Evolutionary conservation across 2,329 filamentous ascomycete genomes (phyloP), one percentile per base, ranked within the genome.

Genomic region (Coniochaeta sp.): DNA sequence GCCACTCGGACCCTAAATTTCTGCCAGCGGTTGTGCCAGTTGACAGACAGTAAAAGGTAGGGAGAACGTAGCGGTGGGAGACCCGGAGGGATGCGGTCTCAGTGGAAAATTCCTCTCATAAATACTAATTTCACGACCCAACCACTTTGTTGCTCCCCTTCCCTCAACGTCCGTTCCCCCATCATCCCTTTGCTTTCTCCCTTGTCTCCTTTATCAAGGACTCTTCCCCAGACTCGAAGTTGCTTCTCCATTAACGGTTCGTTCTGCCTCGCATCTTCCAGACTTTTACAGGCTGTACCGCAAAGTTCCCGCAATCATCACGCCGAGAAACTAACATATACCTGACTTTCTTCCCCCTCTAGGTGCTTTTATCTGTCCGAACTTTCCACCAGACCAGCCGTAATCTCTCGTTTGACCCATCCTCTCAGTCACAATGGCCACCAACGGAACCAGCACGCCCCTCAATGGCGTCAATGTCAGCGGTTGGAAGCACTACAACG

Each of bases 391-490:
- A 24, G 22, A 56, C 54, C 14, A n/a, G 7, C 52, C 14, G 10
- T 34, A 5, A n/a, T 32, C 50, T 32, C 26, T 55, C 14, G 9
- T 40, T 40, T 40, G 38, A 40, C 52, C 22, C 52, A 55, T 19
- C 26, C 34, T 56, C 6, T 56, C 28, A 62, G 59, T 76, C 80
- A 86, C 73, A 79, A 89, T 89, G 86, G 70, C 75, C 66, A 65
- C 77, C 74, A 83, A 82, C 76, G 75, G 81, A 66, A 72, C 74
- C 12, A 36, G 26, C 67, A 77, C 73, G 71, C 77, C 77, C 69
- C 63, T 69, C 67, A 72, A 77, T 72, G 77, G 73, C 70, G 67
- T 70, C 65, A 71, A 72, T 61, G 65, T 70, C 62, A 70, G 69
- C 67, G 69, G 69, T 59, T 75, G 74, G 73, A 74, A 72, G 70